Evolutionary conservation across 2,329 filamentous ascomycete genomes (phyloP).

Genomic region (Fusarium virguliforme): DNA sequence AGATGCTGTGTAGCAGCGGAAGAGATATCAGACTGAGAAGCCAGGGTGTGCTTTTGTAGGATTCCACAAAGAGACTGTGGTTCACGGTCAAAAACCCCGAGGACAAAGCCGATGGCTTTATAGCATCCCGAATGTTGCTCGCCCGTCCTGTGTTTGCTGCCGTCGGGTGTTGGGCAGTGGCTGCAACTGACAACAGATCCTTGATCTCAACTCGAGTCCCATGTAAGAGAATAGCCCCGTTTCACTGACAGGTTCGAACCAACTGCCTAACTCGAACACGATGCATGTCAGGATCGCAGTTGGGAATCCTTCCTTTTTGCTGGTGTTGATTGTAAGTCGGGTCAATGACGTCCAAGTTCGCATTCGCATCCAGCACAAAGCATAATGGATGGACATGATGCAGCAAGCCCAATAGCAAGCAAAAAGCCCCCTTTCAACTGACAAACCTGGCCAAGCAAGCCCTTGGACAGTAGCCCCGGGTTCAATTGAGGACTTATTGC

Average conservation of each 20-base stretch:
- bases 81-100: not conserved
- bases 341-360: slow-evolving; percentile 3
- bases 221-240: not conserved
- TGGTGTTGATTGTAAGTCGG: not conserved
- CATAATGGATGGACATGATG: slow-evolving; percentile 1
- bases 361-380: slow-evolving; percentile 7
- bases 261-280: not conserved
- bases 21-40: not conserved
- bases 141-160: slow-evolving; percentile 1
- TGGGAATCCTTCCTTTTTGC: slow-evolving; percentile 5
- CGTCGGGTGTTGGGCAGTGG: slow-evolving; percentile 5
- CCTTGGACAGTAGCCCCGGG: slow-evolving; percentile 2
- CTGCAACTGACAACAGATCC: slow-evolving; percentile 12
- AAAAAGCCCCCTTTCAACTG: not conserved
- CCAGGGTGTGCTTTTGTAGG: not conserved
- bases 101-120: not conserved
- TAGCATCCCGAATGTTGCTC: not conserved
- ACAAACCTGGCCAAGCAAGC: not conserved
- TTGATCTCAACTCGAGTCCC: not conserved
- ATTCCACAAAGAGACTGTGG: not conserved
- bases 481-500: slow-evolving; percentile 1
- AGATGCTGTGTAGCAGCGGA: not conserved
- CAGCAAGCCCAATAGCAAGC: not conserved
- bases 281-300: slow-evolving; percentile 8
- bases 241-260: slow-evolving; percentile 11